Evolutionary conservation across 2,329 filamentous ascomycete species (phyloP).

Genomic region (Alternaria sp.): DNA sequence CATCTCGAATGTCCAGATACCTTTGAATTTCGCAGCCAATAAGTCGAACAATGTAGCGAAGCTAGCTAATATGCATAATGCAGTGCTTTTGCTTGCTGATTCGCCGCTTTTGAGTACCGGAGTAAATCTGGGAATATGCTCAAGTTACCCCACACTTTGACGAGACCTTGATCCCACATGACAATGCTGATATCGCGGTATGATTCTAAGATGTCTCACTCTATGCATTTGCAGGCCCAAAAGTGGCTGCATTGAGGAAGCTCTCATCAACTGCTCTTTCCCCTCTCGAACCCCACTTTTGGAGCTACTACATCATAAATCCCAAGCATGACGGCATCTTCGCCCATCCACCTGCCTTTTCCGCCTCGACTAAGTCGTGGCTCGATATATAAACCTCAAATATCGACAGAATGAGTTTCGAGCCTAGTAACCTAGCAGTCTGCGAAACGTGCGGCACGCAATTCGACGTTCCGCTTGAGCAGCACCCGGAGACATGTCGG

Average conservation of each 20-base stretch:
- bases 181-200: background rate
- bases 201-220: background rate
- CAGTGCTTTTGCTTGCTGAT: background rate
- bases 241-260: background rate
- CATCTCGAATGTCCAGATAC: background rate
- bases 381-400: background rate
- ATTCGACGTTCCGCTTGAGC: constrained; percentile 61
- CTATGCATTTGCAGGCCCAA: background rate
- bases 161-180: background rate
- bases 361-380: background rate
- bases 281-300: constrained; percentile 13
- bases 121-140: background rate
- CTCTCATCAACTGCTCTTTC: background rate
- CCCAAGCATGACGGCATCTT: background rate
- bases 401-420: constrained; percentile 31
- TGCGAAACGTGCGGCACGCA: constrained; percentile 76
- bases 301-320: background rate
- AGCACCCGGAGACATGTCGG: constrained; percentile 62
- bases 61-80: background rate
- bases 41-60: background rate
- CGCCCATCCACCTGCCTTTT: background rate
- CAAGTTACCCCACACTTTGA: background rate
- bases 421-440: constrained; percentile 58
- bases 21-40: background rate
- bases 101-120: background rate